A percentile compares a stretch with the other conserved stretches of the same genome.
Evolutionary conservation across 345 rosid species (phyloP).

Genomic region (Carallia pectinifolia): DNA sequence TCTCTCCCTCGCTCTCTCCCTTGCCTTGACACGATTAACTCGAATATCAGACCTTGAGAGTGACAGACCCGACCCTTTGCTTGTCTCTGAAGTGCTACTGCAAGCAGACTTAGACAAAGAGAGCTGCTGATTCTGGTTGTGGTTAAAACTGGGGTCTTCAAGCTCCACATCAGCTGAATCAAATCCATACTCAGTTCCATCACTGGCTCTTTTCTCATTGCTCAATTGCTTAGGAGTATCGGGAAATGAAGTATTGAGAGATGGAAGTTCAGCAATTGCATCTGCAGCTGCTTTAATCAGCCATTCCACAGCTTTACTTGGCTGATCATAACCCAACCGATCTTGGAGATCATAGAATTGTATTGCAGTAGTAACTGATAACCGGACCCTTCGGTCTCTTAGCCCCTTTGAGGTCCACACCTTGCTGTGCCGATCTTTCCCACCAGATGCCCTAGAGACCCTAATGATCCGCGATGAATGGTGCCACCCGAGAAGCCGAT

Average conservation of each 20-base stretch:
- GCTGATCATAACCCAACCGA: slow-evolving; percentile 91
- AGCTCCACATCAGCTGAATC: slow-evolving; percentile 59
- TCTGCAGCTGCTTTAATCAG: slow-evolving; percentile 79
- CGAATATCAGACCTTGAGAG: slow-evolving; percentile 66
- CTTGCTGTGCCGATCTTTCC: slow-evolving; percentile 98
- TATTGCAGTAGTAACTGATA: slow-evolving; percentile 88
- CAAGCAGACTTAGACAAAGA: slow-evolving; percentile 87
- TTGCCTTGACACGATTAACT: slow-evolving; percentile 57
- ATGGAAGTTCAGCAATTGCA: slow-evolving; percentile 81
- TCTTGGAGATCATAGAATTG: slow-evolving; percentile 96
- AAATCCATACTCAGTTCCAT: slow-evolving; percentile 42
- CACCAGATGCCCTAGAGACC: slow-evolving; percentile 97
- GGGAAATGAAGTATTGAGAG: slow-evolving; percentile 62
- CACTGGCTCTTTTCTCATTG: slow-evolving; percentile 54
- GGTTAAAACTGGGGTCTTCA: slow-evolving; percentile 41
- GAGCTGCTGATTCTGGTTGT: slow-evolving; percentile 56
- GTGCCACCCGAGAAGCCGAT: slow-evolving; percentile 60
- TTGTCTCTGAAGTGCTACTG: slow-evolving; percentile 91
- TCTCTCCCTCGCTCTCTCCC: slow-evolving; percentile 83
- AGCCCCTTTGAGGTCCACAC: slow-evolving; percentile 94
- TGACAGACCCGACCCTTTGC: slow-evolving; percentile 84
- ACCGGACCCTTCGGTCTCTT: slow-evolving; percentile 84
- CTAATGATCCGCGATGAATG: slow-evolving; percentile 81
- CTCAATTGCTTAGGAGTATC: slow-evolving; percentile 59
- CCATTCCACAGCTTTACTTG: slow-evolving; percentile 98